Conservation (phyloP, 1,139 yeast species). For the Suhomyces chickasaworum region DNA sequence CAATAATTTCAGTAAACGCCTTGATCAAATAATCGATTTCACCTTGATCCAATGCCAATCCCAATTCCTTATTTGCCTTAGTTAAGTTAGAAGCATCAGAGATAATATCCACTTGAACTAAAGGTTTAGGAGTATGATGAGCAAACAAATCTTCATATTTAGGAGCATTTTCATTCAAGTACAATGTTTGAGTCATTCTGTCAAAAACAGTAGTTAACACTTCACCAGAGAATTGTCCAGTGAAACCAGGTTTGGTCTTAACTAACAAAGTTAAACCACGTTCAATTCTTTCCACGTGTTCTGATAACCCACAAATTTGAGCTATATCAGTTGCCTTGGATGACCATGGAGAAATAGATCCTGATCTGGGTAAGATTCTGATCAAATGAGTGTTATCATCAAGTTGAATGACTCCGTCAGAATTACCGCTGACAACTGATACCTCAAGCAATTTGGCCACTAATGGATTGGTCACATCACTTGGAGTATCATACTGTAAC, state of each 20-base stretch:
- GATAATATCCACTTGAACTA: slow-evolving; percentile 69
- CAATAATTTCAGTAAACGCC: slow-evolving; percentile 72
- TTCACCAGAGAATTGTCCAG: slow-evolving; percentile 44
- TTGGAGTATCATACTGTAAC: slow-evolving; percentile 72
- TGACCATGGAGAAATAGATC: slow-evolving; percentile 99
- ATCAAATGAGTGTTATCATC: slow-evolving; percentile 61
- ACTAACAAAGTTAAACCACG: slow-evolving; percentile 81
- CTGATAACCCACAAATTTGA: slow-evolving; percentile 79
- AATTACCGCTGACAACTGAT: slow-evolving; percentile 34
- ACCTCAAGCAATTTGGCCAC: slow-evolving; percentile 45
- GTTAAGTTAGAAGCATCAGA: slow-evolving; percentile 63
- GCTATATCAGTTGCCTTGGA: slow-evolving; percentile 97
- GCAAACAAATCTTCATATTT: slow-evolving; percentile 70
- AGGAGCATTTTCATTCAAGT: slow-evolving; percentile 58
- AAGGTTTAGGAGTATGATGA: slow-evolving; percentile 81
- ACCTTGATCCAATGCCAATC: slow-evolving; percentile 89
- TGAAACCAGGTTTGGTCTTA: slow-evolving; percentile 61
- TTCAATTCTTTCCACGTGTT: slow-evolving; percentile 78
- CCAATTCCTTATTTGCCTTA: slow-evolving; percentile 79
- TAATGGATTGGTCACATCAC: slow-evolving; percentile 55
- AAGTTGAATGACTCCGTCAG: slow-evolving; percentile 28
- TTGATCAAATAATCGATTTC: slow-evolving; percentile 86
- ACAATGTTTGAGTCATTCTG: slow-evolving; percentile 88
- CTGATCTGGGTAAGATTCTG: slow-evolving; percentile 86
- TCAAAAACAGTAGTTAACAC: slow-evolving; percentile 78